Base-by-base conservation (phyloP, 345 rosid species). In the Euphorbia lathyris region DNA sequence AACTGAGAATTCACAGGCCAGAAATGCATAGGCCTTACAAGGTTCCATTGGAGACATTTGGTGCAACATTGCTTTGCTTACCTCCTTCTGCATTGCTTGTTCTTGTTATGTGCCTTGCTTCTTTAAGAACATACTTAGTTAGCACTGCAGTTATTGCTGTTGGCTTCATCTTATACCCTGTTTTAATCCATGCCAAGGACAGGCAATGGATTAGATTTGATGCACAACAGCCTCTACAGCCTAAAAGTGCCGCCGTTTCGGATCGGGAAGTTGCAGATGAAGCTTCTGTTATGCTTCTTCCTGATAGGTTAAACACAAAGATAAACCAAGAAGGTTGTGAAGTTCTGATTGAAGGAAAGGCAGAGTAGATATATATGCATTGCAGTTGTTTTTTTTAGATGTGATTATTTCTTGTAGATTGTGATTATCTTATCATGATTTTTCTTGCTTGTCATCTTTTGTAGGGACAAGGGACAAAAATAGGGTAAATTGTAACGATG, bases 101-200 rank as follows among this genome's bases (percentile, higher is more conserved):
- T 76, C 88, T 90, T 36, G 95, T 91, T 30, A 94, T 94, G 98
- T 83, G 84, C 77, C 74, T 90, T 63, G 96, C 97, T 63, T 82
- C 96, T 43, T 9, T 71, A 14, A 84, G 60, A 77, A 94, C 96
- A 51, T 81, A 84, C 72, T 1, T 94, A 20, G 78, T 91, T 50
- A 88, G 93, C n/a, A 90, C 86, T 5, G 53, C 48, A 1, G 89
- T 88, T 48, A 75, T 87, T 62, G 22, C 80, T 57, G 43, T 83
- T 5, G 98, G 98, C 58, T 66, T 91, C 72, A 47, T 88, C 36
- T 20, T 91, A 25, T 85, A 91, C 71, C 95, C 90, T 9, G 8
- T 69, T 69, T 67, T 88, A 63, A 76, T 77, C 47, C 77, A 74
- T 25, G 86, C 88, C 14, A 94, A 81, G 72, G 70, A 83, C 59